Evolutionary conservation across 176 grass and related monocot species (phyloP).

Genomic region (Calamus simplicifolius): DNA sequence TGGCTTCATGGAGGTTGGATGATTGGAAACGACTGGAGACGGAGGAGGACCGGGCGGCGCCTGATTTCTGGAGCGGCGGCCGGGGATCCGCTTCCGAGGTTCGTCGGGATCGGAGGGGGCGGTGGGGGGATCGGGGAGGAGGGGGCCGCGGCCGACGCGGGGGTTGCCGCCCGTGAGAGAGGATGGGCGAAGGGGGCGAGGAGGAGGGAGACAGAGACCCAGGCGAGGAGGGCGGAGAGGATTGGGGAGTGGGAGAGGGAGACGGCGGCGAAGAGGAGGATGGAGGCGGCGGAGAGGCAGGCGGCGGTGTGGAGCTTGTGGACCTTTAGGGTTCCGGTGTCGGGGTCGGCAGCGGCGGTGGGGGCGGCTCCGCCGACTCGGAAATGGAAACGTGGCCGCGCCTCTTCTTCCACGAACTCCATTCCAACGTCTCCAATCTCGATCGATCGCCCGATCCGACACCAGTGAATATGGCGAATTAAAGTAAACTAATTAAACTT

Average conservation of each 20-base stretch:
- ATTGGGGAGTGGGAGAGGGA: slow-evolving; percentile 22
- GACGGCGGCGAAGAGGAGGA: slow-evolving; percentile 34
- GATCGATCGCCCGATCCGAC: no score
- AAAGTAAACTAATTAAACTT: no score
- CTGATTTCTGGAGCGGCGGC: slow-evolving; percentile 23
- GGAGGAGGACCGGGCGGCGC: neutral
- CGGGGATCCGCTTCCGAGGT: slow-evolving; percentile 12
- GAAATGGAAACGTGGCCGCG: slow-evolving; percentile 53
- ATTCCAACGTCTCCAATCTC: slow-evolving; percentile 14
- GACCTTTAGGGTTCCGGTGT: neutral
- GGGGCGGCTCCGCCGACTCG: slow-evolving; percentile 18
- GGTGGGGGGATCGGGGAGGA: slow-evolving; percentile 29
- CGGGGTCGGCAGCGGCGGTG: neutral
- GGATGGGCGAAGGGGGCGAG: slow-evolving; percentile 57
- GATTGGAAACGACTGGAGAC: neutral
- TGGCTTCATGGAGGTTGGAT: neutral
- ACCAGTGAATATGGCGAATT: no score
- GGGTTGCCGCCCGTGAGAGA: slow-evolving; percentile 46
- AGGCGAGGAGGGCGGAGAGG: slow-evolving; percentile 42
- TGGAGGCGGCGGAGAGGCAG: slow-evolving; percentile 24
- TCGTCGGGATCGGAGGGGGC: slow-evolving; percentile 1
- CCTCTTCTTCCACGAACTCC: slow-evolving; percentile 78
- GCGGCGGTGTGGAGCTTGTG: slow-evolving; percentile 31
- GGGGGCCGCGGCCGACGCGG: slow-evolving; percentile 45
- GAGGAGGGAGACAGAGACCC: slow-evolving; percentile 51